Evolutionary conservation across 2,329 filamentous ascomycete species (phyloP), one percentile per base, ranked within the genome.

Genomic region (Fusarium duplospermum): DNA sequence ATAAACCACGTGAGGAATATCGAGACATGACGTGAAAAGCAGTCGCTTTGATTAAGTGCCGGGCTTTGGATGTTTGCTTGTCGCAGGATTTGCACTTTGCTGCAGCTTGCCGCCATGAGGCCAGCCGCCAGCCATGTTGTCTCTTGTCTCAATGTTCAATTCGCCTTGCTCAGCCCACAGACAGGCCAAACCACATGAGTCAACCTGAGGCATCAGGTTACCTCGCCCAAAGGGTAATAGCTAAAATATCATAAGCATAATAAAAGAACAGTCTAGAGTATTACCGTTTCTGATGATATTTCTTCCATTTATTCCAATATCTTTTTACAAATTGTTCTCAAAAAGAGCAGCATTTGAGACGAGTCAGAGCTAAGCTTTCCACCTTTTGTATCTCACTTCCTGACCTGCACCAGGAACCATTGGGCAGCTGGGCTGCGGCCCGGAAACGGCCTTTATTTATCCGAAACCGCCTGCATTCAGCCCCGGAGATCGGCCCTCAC

Each of bases 381-480:
- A 27, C 45, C 22, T 50, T 27, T 18, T 50, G 45, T 50, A 50
- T 27, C 22, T 27, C 45, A 50, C 14, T 50, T 50, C 42, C 45
- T 50, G 45, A 50, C 45, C 45, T 27, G 4, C 14, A 10, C 45
- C 22, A 50, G 50, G 24, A n/a, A 2, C 40, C 20, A 47, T 31
- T 61, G 47, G 47, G 47, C 18, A 52, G 18, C 47, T 33, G 40
- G 38, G n/a, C 58, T 61, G 20, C n/a, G 24, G 36, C 27, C 57
- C 18, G 57, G 57, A 22, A 14, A 40, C 71, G 71, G 71, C 35
- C 9, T 24, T 6, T 58, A 57, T 74, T 74, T 74, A 74, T 72
- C 61, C 71, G 62, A 42, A 54, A 20, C 50, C 24, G 38, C 16
- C 16, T 52, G 54, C 67, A 66, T 64, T 62, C 40, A 20, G 20